Percentiles rank a stretch among this genome's conserved stretches.
phyloP scores from a whole-genome alignment of 306 rosid species.

The Quercus engelmannii region DNA sequence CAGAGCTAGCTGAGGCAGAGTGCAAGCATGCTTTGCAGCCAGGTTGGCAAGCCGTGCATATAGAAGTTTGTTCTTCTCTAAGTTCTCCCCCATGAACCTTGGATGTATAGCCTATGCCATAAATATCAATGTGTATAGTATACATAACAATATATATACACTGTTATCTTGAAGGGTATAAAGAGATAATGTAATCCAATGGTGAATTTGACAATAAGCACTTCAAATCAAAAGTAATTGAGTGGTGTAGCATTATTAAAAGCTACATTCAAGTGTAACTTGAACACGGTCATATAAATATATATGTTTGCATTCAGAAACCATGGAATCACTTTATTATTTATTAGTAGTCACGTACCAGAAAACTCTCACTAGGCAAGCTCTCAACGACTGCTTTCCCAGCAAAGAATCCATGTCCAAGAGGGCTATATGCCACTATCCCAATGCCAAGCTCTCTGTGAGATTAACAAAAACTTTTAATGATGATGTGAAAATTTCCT shows the following conservation, averaged over 20 bases:
- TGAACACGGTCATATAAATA: not conserved
- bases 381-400: conserved; percentile 59
- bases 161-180: no score
- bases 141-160: not conserved
- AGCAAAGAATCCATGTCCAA: conserved; percentile 65
- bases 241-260: no score
- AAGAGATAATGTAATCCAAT: no score
- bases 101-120: conserved; percentile 50
- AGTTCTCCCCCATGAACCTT: conserved; percentile 57
- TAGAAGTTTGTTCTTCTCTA: conserved; percentile 59
- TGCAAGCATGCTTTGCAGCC: conserved; percentile 51
- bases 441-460: conserved; percentile 70
- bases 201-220: no score
- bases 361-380: conserved; percentile 48
- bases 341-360: conserved; percentile 33
- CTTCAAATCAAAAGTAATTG: no score
- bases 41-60: conserved; percentile 38
- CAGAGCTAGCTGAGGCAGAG: conserved; percentile 62
- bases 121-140: conserved; percentile 3
- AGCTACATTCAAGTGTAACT: no score
- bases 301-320: not conserved
- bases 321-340: not conserved
- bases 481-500: not conserved
- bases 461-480: not conserved
- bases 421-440: conserved; percentile 69